phyloP scores from a whole-genome alignment of 345 rosid genomes.

The Citropsis articulata region DNA sequence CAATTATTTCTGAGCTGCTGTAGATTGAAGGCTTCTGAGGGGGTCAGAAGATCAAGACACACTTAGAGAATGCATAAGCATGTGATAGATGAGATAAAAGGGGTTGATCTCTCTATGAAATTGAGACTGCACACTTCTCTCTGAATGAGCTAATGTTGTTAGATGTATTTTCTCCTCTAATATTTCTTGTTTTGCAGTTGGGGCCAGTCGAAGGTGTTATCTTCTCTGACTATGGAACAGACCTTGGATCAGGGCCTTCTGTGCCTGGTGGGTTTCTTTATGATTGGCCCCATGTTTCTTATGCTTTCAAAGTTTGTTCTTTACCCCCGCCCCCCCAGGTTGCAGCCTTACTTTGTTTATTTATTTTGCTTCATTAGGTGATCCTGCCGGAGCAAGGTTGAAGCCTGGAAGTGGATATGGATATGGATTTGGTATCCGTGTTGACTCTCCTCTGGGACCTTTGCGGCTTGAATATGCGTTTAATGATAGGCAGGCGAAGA shows the following conservation, averaged over 20 bases:
- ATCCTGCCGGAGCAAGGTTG: constrained; percentile 95
- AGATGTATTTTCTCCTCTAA: neutral
- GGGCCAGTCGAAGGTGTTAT: constrained; percentile 89
- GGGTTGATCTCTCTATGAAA: neutral
- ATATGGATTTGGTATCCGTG: constrained; percentile 81
- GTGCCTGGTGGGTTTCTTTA: constrained; percentile 62
- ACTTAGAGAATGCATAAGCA: neutral
- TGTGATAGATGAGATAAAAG: neutral
- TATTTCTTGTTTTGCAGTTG: constrained; percentile 41
- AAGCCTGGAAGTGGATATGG: constrained; percentile 97
- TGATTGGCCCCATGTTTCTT: constrained; percentile 10
- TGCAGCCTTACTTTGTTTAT: neutral
- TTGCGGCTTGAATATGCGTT: constrained; percentile 87
- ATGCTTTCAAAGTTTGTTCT: neutral
- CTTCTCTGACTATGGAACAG: constrained; percentile 88
- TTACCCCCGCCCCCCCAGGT: too few relatives aligned
- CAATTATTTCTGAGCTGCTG: neutral
- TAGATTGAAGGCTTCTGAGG: neutral
- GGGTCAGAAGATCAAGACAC: neutral
- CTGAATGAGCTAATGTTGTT: neutral
- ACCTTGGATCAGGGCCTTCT: constrained; percentile 78
- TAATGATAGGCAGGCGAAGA: constrained; percentile 55
- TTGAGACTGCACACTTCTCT: neutral
- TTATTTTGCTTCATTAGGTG: constrained; percentile 42
- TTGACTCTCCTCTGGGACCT: constrained; percentile 90